Evolutionary conservation across 1,139 yeast species (phyloP).

Genomic region (Geotrichum fermentans): DNA sequence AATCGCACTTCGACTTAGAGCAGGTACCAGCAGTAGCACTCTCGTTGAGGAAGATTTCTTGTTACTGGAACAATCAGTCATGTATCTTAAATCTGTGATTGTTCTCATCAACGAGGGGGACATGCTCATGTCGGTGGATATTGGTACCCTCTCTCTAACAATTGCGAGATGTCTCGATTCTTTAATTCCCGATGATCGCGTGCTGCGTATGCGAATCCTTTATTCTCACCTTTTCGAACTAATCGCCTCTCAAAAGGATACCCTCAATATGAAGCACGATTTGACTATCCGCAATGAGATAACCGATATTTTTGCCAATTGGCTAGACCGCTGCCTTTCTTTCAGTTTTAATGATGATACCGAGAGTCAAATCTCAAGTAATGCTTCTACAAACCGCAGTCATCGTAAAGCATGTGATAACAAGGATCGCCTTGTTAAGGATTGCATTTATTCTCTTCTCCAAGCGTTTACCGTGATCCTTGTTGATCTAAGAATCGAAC

Average conservation of each 20-base stretch:
- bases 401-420: slow-evolving; percentile 8
- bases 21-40: neutral
- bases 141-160: slow-evolving; percentile 39
- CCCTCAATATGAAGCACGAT: slow-evolving; percentile 47
- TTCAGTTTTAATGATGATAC: slow-evolving; percentile 6
- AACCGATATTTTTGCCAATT: slow-evolving; percentile 56
- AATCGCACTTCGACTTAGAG: slow-evolving; percentile 12
- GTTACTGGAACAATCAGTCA: slow-evolving; percentile 42
- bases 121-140: slow-evolving; percentile 41
- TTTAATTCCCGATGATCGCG: slow-evolving; percentile 41
- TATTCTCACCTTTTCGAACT: slow-evolving; percentile 53
- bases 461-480: slow-evolving; percentile 28
- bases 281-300: slow-evolving; percentile 56
- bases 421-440: slow-evolving; percentile 26
- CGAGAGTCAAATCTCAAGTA: slow-evolving; percentile 4
- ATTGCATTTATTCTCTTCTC: slow-evolving; percentile 28
- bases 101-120: slow-evolving; percentile 40
- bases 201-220: slow-evolving; percentile 50
- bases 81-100: slow-evolving; percentile 41
- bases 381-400: neutral
- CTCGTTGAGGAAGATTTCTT: slow-evolving; percentile 33
- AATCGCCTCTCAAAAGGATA: slow-evolving; percentile 44
- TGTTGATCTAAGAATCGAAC: slow-evolving; percentile 35
- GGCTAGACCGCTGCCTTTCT: slow-evolving; percentile 47
- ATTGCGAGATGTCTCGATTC: slow-evolving; percentile 39